Conservation (phyloP, 192 early-diverging fungal species). For the Lunasporangiospora selenospora region DNA sequence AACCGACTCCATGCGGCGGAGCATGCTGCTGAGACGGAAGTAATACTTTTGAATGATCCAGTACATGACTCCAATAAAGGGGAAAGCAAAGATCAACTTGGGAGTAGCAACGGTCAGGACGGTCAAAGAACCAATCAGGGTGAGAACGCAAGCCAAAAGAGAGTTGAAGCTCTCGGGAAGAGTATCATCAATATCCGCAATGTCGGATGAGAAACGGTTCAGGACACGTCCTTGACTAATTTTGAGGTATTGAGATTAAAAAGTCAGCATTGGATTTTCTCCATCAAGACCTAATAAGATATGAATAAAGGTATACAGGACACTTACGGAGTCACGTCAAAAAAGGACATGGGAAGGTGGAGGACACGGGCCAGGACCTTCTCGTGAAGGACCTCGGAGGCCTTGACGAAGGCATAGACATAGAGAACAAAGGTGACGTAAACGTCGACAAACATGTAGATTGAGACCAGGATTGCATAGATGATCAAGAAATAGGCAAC, state of each 20-base stretch:
- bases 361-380: slow-evolving; percentile 48
- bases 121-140: slow-evolving; percentile 57
- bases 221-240: slow-evolving; percentile 53
- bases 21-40: slow-evolving; percentile 76
- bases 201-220: slow-evolving; percentile 89
- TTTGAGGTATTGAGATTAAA: background rate
- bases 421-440: slow-evolving; percentile 2
- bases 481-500: slow-evolving; percentile 9
- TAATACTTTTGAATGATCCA: slow-evolving; percentile 69
- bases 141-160: slow-evolving; percentile 54
- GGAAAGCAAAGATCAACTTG: slow-evolving; percentile 66
- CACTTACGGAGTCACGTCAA: slow-evolving; percentile 67
- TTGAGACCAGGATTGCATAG: slow-evolving; percentile 7
- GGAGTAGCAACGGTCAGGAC: slow-evolving; percentile 70
- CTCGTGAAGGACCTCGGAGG: slow-evolving; percentile 16
- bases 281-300: background rate
- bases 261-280: background rate
- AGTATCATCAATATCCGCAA: slow-evolving; percentile 74
- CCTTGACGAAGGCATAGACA: slow-evolving; percentile 7
- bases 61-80: slow-evolving; percentile 59
- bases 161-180: slow-evolving; percentile 54
- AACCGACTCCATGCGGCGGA: slow-evolving; percentile 79
- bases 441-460: slow-evolving; percentile 19
- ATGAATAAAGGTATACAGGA: background rate
- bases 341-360: slow-evolving; percentile 64